Evolutionary conservation across 768 basidiomycete genomes (phyloP), one percentile per base, ranked within the genome.

Genomic region (Cystofilobasidium macerans): DNA sequence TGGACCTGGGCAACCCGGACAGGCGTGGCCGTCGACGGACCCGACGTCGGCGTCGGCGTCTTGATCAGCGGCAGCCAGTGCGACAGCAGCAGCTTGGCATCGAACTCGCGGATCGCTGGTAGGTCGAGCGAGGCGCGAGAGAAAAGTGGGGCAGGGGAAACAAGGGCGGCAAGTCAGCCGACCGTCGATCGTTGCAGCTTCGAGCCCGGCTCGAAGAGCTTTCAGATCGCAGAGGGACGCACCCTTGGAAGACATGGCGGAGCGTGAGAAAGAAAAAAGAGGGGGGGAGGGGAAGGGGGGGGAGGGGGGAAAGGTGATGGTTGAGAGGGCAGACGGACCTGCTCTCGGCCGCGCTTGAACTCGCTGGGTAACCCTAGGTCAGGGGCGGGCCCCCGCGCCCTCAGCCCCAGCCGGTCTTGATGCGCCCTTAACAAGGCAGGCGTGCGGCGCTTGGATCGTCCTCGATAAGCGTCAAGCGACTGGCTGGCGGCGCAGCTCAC

Each of bases 71-170:
- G 85, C 70, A 98, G 86, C 92, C 92, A 97, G 82, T 97, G 95
- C 43, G 92, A 89, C 35, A 98, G 82, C 70, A 98, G 83, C 72
- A 97, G 88, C 82, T 98, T 99, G 71, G 94, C 94, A 76, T 99
- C 94, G 82, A 91, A 98, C 82, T 97, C 92, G 75, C 89, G 87
- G 80, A 97, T 94, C 71, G 86, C 85, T 85, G 63, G 33, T 9
- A 5, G 24, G 38, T 18, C 32, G 32, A 16, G 20, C 26, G 40
- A n/a, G 18, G 30, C 32, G 42, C 4, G n/a, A 24, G 18, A 42
- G 14, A 16, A n/a, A 43, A n/a, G 9, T 22, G 12, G 18, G 33
- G 40, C 33, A n/a, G n/a, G 20, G 48, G 33, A 35, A 42, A 26
- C 16, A 8, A 20, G 22, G 36, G 36, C 8, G 36, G 14, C 8